Percentiles rank a stretch among this genome's conserved stretches.
These are phyloP conservation scores for Marasmius oreades DNA, from an alignment of 1,284 basidiomycete species.

Conservation along the genomic window DNA sequence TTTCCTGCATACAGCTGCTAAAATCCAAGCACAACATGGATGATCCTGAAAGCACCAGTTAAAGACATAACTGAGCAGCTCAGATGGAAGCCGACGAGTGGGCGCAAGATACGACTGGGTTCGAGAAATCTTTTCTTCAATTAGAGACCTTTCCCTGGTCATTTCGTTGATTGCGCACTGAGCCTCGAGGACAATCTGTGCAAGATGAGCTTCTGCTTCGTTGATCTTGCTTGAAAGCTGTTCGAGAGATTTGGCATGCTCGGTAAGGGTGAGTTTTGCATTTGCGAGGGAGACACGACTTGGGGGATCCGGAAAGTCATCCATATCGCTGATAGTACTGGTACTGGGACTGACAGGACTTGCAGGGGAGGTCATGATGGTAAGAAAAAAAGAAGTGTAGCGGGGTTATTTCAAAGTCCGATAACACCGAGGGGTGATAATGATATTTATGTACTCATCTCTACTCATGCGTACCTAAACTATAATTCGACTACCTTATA, in stretches of 20 bases:
- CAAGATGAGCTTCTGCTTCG: conserved; percentile 2
- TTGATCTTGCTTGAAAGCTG: background rate
- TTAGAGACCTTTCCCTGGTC: conserved; percentile 3
- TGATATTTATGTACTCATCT: too few relatives aligned
- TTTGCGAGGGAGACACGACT: conserved; percentile 94
- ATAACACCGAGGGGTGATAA: background rate
- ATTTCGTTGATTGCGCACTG: conserved; percentile 6
- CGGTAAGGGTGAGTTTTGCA: conserved; percentile 55
- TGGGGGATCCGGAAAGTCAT: conserved; percentile 94
- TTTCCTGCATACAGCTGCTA: conserved; percentile 56
- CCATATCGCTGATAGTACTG: conserved; percentile 37
- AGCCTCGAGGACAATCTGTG: conserved; percentile 4
- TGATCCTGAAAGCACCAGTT: conserved; percentile 61
- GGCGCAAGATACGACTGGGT: conserved; percentile 63
- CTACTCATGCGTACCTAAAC: too few relatives aligned
- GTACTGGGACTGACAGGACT: background rate
- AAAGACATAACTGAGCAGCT: conserved; percentile 65
- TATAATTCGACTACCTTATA: background rate
- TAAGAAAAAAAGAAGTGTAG: background rate
- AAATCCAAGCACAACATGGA: conserved; percentile 66
- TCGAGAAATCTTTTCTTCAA: conserved; percentile 7
- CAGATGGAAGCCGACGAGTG: conserved; percentile 61
- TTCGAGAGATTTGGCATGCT: background rate
- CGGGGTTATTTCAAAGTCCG: background rate
- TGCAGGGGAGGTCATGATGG: conserved; percentile 27